These are phyloP conservation scores for Komagataella populi DNA, from an alignment of 805 yeast species.

Conservation along the genomic window DNA sequence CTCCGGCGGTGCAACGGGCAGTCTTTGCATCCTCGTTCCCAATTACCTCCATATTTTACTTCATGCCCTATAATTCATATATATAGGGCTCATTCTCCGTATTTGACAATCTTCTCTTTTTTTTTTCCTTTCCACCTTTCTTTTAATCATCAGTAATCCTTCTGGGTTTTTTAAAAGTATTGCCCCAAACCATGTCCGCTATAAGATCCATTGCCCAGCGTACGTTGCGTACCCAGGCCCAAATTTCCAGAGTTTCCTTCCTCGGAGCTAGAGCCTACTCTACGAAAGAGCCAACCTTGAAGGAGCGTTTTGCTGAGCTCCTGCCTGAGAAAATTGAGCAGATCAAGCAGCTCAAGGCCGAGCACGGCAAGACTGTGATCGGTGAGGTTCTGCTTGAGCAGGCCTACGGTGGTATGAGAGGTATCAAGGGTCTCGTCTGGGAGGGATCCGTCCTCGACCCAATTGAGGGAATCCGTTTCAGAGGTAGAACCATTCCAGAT, in stretches of 20 bases:
- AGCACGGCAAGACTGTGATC: constrained; percentile 74
- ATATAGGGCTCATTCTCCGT: neutral
- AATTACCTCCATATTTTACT: neutral
- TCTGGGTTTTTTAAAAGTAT: neutral
- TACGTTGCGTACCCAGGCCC: constrained; percentile 6
- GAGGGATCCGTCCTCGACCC: constrained; percentile 82
- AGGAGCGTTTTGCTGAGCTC: constrained; percentile 87
- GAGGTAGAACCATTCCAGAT: constrained; percentile 76
- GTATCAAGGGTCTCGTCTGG: constrained; percentile 77
- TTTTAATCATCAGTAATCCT: neutral
- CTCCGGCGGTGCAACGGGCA: neutral
- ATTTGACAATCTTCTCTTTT: neutral
- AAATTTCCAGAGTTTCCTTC: constrained; percentile 1
- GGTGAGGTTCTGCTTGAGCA: constrained; percentile 68
- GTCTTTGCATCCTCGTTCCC: neutral
- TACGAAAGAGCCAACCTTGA: constrained; percentile 37
- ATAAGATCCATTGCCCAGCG: constrained; percentile 6
- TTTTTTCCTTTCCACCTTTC: neutral
- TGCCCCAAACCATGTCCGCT: constrained; percentile 6
- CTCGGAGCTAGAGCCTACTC: constrained; percentile 6
- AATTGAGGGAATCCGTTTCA: constrained; percentile 75
- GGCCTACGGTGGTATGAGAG: constrained; percentile 89
- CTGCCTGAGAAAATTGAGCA: constrained; percentile 88
- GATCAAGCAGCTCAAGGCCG: constrained; percentile 80
- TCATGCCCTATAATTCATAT: neutral